phyloP scores from a whole-genome alignment of 2,329 filamentous ascomycete genomes.

The Calonectria montana region DNA sequence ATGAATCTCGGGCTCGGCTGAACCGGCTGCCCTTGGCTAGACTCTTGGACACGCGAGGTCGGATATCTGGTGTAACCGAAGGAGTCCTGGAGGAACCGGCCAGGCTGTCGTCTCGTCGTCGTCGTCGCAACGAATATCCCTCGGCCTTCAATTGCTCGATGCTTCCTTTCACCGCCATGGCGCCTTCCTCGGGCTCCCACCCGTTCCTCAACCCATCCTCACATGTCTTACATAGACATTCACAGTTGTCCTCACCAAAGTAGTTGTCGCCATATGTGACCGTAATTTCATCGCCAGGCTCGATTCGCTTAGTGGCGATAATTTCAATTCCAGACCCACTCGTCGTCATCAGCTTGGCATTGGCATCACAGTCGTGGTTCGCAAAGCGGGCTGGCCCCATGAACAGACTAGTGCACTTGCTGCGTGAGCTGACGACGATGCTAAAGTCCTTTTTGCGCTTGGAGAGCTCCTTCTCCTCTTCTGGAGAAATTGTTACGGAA shows the following conservation, averaged over 20 bases:
- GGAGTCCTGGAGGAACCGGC: conserved; percentile 65
- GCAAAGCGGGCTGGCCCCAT: conserved; percentile 95
- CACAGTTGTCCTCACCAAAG: conserved; percentile 94
- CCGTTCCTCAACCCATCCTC: conserved; percentile 82
- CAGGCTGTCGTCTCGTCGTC: conserved; percentile 63
- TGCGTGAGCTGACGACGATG: conserved; percentile 92
- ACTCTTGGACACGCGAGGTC: conserved; percentile 60
- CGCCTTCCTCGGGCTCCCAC: conserved; percentile 73
- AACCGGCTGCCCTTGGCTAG: conserved; percentile 49
- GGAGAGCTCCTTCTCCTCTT: conserved; percentile 88
- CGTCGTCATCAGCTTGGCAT: conserved; percentile 86
- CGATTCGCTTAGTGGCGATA: conserved; percentile 83
- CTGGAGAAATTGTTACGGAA: conserved; percentile 89
- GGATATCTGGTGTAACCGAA: conserved; percentile 67
- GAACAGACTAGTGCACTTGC: conserved; percentile 91
- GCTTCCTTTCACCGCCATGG: conserved; percentile 59
- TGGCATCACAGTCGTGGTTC: conserved; percentile 96
- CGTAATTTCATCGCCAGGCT: conserved; percentile 92
- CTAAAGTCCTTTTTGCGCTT: conserved; percentile 92
- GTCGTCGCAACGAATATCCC: conserved; percentile 67
- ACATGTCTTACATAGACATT: conserved; percentile 92
- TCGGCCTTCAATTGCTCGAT: conserved; percentile 63
- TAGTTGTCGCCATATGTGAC: conserved; percentile 97
- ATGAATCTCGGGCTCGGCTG: conserved; percentile 47
- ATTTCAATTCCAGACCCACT: conserved; percentile 92